Base-by-base conservation (phyloP, 352 stramenopile genomes). In the Peronospora destructor region DNA sequence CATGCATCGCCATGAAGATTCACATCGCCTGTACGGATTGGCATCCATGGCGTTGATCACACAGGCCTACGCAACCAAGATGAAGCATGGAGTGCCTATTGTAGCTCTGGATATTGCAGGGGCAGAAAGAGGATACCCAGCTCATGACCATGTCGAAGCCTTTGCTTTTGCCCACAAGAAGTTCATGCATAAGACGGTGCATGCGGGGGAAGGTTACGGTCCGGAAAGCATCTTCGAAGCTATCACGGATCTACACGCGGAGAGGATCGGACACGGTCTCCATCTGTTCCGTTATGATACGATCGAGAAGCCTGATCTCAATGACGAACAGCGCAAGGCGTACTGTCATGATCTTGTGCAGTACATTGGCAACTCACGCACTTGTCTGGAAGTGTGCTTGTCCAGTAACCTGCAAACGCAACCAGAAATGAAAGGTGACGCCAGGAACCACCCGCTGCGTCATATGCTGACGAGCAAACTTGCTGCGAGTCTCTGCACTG, bases 71-170 rank as follows among this genome's bases (percentile, higher is more conserved):
- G 71, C 71, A 6, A 84, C 81, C 14, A 90, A 88, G 49, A 66
- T 72, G 38, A 45, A 52, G 29, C 67, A 87, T 42, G 59, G 62
- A n/a, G 61, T 94, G 3, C 80, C 80, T 0, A 70, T 95, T 26
- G 85, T 95, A n/a, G 84, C 76, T 10, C 57, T 95, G n/a, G 84
- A 95, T 51, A 84, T 94, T 46, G 84, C 85, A 1, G 85, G 85
- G 7, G 73, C 80, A 0, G 84, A 95, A 62, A 66, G 70, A 16
- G 84, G 84, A 0, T 94, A 84, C 63, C 84, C 80, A 0, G 85
- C 85, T 2, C 68, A 77, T 30, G 82, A 92, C 51, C 84, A 94
- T 42, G 63, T 75, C 13, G 81, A 89, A 26, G 85, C 85, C 3
- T 95, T 90, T 45, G 71, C 69, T 13, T 87, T 92, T 51, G 85